Percentiles rank a stretch among this genome's conserved stretches.
phyloP scores from a whole-genome alignment of 352 stramenopile species.

The Pythium coloratum region DNA sequence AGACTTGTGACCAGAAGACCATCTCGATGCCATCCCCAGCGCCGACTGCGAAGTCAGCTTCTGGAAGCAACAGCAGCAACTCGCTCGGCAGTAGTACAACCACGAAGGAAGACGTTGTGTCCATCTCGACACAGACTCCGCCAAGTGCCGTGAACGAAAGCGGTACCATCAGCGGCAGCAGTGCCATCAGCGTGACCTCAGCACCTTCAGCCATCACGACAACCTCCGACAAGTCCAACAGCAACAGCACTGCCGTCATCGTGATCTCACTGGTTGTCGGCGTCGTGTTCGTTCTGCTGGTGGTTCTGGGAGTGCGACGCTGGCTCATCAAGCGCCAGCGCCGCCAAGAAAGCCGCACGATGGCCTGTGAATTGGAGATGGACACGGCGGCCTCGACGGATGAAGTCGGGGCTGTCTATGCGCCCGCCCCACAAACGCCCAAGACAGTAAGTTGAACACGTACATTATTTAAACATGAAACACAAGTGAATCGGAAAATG shows the following conservation, averaged over 20 bases:
- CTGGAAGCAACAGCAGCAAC: not conserved
- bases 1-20: constrained; percentile 16
- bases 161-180: not conserved
- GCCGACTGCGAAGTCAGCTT: not conserved
- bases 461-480: constrained; percentile 5
- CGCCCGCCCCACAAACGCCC: constrained; percentile 7
- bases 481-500: constrained; percentile 6
- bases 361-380: constrained; percentile 14
- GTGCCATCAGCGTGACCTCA: not conserved
- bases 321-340: constrained; percentile 12
- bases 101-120: not conserved
- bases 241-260: constrained; percentile 3
- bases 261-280: constrained; percentile 13
- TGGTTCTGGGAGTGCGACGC: constrained; percentile 9
- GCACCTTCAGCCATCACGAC: not conserved
- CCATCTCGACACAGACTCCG: not conserved
- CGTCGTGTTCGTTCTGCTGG: constrained; percentile 4
- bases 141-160: not conserved
- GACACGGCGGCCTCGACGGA: constrained; percentile 13
- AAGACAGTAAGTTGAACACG: constrained; percentile 5
- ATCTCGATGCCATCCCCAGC: not conserved
- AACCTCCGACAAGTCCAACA: not conserved
- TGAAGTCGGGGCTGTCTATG: not conserved
- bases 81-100: constrained; percentile 3
- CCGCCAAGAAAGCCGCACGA: constrained; percentile 8